Evolutionary conservation across 2,329 filamentous ascomycete species (phyloP).

Genomic region (Penicillium sp.): DNA sequence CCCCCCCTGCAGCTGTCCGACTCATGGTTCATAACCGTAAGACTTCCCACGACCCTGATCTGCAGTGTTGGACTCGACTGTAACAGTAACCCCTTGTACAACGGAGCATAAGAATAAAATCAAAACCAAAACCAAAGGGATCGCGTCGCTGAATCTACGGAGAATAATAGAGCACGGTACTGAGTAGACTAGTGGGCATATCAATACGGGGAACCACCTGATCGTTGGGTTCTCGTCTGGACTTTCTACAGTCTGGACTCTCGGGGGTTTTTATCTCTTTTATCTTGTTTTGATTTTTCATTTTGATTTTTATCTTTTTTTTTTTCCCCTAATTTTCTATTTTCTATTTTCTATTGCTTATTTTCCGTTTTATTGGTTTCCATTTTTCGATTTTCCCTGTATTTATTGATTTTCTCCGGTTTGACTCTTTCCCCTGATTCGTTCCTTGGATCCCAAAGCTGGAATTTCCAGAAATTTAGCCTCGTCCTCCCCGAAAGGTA

Average conservation of each 20-base stretch:
- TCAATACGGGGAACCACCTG: not conserved
- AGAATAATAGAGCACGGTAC: not conserved
- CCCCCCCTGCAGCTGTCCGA: constrained; percentile 19
- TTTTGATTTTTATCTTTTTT: not conserved
- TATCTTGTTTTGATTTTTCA: not conserved
- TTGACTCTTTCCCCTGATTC: too few species aligned
- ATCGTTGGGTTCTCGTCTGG: not conserved
- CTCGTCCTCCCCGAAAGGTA: constrained; percentile 8
- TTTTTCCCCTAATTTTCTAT: too few species aligned
- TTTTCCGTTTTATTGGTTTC: too few species aligned
- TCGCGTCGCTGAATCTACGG: not conserved
- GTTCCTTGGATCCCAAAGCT: not conserved
- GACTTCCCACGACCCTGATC: constrained; percentile 15
- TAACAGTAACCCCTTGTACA: constrained; percentile 25
- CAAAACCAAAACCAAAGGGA: too few species aligned
- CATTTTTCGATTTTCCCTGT: too few species aligned
- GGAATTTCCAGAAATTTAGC: not conserved
- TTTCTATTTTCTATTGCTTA: too few species aligned
- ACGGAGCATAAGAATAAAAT: constrained; percentile 20
- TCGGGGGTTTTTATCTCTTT: not conserved
- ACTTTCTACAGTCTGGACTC: not conserved
- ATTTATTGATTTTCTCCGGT: too few species aligned
- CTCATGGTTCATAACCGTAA: constrained; percentile 16
- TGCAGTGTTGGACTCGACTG: constrained; percentile 10
- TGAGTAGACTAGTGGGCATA: not conserved